Evolutionary conservation across 441 rosid species (phyloP).

Genomic region (Eugenia klotzschiana): DNA sequence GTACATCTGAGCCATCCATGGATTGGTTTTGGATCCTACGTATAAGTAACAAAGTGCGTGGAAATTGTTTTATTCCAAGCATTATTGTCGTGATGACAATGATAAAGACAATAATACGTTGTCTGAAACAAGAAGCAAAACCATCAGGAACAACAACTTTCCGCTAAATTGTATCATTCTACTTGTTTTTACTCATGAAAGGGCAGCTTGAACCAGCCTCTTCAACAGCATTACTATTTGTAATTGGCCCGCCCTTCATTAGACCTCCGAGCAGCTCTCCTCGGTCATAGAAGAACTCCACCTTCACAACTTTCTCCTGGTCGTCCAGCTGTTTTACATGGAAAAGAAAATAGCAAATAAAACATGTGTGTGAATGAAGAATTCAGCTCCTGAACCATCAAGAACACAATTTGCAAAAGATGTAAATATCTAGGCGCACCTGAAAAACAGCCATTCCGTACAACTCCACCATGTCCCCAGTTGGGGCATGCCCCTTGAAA

Average conservation of each 20-base stretch:
- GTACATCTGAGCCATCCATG: background rate
- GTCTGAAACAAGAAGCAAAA: background rate
- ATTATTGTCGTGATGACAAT: background rate
- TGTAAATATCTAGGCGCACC: no score
- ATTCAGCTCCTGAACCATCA: no score
- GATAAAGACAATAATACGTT: background rate
- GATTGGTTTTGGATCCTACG: background rate
- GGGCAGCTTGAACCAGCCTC: conserved; percentile 29
- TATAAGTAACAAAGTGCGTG: background rate
- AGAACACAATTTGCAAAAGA: no score
- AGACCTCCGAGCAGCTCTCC: conserved; percentile 11
- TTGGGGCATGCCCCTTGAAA: conserved; percentile 47
- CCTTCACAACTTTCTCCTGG: background rate
- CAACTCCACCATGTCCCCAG: conserved; percentile 35
- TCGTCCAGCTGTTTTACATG: conserved; percentile 1
- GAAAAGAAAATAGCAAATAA: background rate
- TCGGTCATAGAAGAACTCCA: conserved; percentile 3
- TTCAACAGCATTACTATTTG: background rate
- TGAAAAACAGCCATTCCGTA: background rate
- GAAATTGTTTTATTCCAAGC: background rate
- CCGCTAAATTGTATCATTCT: background rate
- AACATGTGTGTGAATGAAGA: background rate
- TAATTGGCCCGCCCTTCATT: background rate
- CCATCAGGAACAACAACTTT: background rate
- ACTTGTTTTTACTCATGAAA: conserved; percentile 7